These are phyloP conservation scores for Xylariaceae sp. DNA, from an alignment of 2,329 filamentous ascomycete species.

Conservation along the genomic window DNA sequence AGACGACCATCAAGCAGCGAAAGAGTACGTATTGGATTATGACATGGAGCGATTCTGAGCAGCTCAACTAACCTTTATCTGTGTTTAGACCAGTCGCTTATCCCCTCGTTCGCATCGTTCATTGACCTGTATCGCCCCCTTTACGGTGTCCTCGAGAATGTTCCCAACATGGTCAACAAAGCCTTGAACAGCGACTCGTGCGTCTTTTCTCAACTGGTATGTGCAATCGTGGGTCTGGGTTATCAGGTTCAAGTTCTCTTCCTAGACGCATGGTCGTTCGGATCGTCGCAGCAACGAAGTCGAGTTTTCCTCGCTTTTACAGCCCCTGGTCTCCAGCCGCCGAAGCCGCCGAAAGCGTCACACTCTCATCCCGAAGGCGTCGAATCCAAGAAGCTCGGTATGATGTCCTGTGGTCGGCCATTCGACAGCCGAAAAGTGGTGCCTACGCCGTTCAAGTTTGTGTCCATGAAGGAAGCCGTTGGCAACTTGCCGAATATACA, in stretches of 20 bases:
- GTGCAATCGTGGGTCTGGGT: slow-evolving; percentile 66
- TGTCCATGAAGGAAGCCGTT: slow-evolving; percentile 50
- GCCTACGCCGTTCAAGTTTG: slow-evolving; percentile 55
- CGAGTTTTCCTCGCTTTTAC: slow-evolving; percentile 68
- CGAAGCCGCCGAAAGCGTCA: slow-evolving; percentile 52
- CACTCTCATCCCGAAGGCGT: slow-evolving; percentile 52
- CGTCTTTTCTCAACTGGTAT: slow-evolving; percentile 68
- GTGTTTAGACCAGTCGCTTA: slow-evolving; percentile 58
- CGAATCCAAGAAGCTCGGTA: slow-evolving; percentile 44
- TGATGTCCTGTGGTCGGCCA: slow-evolving; percentile 51
- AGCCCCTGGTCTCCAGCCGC: slow-evolving; percentile 57
- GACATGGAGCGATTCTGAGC: not conserved
- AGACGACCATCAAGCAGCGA: slow-evolving; percentile 48
- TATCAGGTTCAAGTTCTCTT: slow-evolving; percentile 68
- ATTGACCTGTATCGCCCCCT: slow-evolving; percentile 69
- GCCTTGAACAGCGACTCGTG: slow-evolving; percentile 48
- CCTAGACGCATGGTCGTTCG: slow-evolving; percentile 64
- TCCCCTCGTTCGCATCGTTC: slow-evolving; percentile 69
- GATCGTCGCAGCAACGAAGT: slow-evolving; percentile 59
- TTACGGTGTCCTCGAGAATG: slow-evolving; percentile 77
- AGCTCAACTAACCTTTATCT: not conserved
- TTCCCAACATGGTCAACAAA: slow-evolving; percentile 57
- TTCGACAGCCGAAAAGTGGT: slow-evolving; percentile 50
- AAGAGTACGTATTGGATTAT: slow-evolving; percentile 38
- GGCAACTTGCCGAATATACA: slow-evolving; percentile 57